A percentile compares a stretch with the other conserved stretches of the same genome.
phyloP scores from a whole-genome alignment of 441 rosid genomes.

The Eruca vesicaria region DNA sequence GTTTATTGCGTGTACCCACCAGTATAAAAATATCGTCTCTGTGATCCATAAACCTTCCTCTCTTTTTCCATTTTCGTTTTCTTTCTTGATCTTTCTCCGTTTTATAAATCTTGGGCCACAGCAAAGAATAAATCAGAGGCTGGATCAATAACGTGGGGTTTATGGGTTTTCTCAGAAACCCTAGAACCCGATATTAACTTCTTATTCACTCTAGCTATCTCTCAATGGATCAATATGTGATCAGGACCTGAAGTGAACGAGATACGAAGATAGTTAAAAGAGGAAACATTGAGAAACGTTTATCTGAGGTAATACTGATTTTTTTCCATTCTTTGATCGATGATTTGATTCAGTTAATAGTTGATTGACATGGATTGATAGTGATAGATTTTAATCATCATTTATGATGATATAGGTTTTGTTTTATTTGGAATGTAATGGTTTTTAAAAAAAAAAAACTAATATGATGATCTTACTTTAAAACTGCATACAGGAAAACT shows the following conservation, averaged over 20 bases:
- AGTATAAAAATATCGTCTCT: background rate
- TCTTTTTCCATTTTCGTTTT: background rate
- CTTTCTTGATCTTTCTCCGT: background rate
- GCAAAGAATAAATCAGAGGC: conserved; percentile 12
- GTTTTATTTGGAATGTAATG: conserved; percentile 14
- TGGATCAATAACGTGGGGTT: background rate
- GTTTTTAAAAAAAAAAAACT: too few species aligned
- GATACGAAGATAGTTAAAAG: background rate
- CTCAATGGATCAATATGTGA: conserved; percentile 13
- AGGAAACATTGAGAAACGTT: background rate
- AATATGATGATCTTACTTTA: background rate
- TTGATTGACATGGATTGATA: conserved; percentile 32
- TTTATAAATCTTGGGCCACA: conserved; percentile 21
- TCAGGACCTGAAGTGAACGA: conserved; percentile 15
- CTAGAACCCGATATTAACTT: conserved; percentile 17
- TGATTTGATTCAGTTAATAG: conserved; percentile 22
- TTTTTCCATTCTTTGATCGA: background rate
- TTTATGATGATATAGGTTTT: conserved; percentile 12
- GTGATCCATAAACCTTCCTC: background rate
- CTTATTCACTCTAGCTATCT: conserved; percentile 5
- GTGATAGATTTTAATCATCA: conserved; percentile 15
- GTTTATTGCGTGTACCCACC: background rate
- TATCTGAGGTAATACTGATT: conserved; percentile 16
- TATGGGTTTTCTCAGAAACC: conserved; percentile 24
- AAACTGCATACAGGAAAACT: background rate